Evolutionary conservation across 805 yeast species (phyloP), one percentile per base, ranked within the genome.

Genomic region (Saturnispora gosingensis): DNA sequence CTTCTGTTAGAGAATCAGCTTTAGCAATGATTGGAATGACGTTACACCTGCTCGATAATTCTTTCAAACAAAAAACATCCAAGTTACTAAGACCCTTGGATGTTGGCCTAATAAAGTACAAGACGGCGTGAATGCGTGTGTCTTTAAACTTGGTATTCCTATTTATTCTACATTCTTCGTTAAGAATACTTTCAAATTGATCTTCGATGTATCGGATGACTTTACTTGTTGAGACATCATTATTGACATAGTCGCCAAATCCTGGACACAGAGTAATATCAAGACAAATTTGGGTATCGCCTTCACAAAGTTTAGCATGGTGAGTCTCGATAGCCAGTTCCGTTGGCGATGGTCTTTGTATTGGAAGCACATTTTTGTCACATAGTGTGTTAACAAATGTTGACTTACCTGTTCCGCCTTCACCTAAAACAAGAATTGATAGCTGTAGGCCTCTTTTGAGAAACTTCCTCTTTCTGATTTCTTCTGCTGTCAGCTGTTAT

Each of bases 1-100:
- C 72, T 24, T 69, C 67, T 4, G 87, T 81, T 53, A 86, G 72
- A 1, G 83, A 75, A 63, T 89, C 97, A 2, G 90, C 82, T 65
- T 88, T 85, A 30, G 89, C 80, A 58, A 89, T 76, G 3, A 90
- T 81, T 0, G 96, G 97, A 54, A 89, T 81, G 55, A 89, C 73
- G 61, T 88, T 89, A 45, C 85, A 89, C 46, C 90, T 75, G 36
- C 74, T 70, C 30, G 85, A 73, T 24, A 89, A 72, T 54, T 78
- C 80, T 65, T 77, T 78, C 83, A 90, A 77, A 10, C 83, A 75
- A 54, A 76, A 77, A 53, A 87, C 73, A 66, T 90, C 97, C 53
- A 85, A 71, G 11, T 85, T 81, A 43, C 78, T 72, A 50, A 87
- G 66, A 2, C 83, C 78, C 58, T 75, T 78, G 45, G 83, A 82